Evolutionary conservation across 495 filamentous ascomycete species (phyloP), one percentile per base, ranked within the genome.

Genomic region (Daldinia decipiens): DNA sequence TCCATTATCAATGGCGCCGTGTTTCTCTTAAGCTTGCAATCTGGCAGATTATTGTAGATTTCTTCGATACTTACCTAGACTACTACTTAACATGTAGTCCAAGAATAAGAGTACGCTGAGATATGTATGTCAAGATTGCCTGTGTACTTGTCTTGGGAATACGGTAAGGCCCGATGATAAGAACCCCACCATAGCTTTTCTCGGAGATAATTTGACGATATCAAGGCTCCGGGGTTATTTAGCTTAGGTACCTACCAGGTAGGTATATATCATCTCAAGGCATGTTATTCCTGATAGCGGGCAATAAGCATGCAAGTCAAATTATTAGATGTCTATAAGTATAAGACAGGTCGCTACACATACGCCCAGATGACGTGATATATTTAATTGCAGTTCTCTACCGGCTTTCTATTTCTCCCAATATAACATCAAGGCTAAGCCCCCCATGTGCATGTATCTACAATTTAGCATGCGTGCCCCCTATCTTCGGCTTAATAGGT

Each of bases 401-500:
- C 2, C 26, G 24, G 31, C 19, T 27, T 27, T 31, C 50, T 53
- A 53, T 29, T 31, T 29, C 24, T 27, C 26, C 15, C 4, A 53
- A 53, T 7, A 53, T 17, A 7, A 2, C 4, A 11, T 1, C 9
- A 21, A 15, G 24, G 13, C 1, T 4, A 21, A 4, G 12, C 0
- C 43, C 43, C 38, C 3, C 13, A 1, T 9, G 5, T 15, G 12
- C 21, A 5, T 31, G 15, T 12, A 11, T 52, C 24, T 75, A 84
- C 63, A 84, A 78, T 63, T 79, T 84, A 1, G 82, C 76, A 59
- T 74, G 80, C 11, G 62, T 43, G 1, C 56, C 75, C 38, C 69
- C 74, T 38, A 78, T 67, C 39, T 77, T 77, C 1, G 81, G 78
- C 62, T 72, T 77, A 12, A 83, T 72, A 7, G 83, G 77, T 61